Base-by-base conservation (phyloP, 345 rosid genomes). In the Eucalyptus pauciflora region DNA sequence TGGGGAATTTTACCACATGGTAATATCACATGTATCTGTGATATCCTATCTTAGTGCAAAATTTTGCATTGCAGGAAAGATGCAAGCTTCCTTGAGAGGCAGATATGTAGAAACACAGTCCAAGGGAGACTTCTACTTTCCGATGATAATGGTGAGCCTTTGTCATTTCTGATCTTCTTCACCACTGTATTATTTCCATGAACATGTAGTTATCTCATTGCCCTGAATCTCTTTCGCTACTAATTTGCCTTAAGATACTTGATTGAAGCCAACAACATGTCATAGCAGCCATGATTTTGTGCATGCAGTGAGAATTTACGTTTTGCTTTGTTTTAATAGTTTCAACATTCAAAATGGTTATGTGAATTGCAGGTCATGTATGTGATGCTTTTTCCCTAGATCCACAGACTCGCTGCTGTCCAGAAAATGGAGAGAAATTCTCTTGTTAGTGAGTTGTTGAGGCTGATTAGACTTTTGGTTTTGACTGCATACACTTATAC, bases 91-190 rank as follows among this genome's bases (percentile, higher is more conserved):
- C 93, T 81, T 56, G 96, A 93, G 58, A 91, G 87, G 48, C 91
- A 86, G 16, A 90, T 88, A 81, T 96, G 99, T 88, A 96, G 95
- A 93, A 96, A 92, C 89, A 97, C 99, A 46, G 94, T 96, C 27
- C 98, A 96, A 90, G 99, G 99, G 89, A 97, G 99, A 92, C 95
- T 93, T 50, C 81, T 96, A 87, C 92, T 96, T n/a, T 96, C 99
- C 11, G 99, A 96, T 90, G 97, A 97, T 89, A 94, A 92, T 62
- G 99, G 98, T 95, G 80, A 88, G 93, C 45, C 24, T 64, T 81
- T 89, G 27, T 45, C 56, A 33, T 87, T 27, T 10, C 69, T 25
- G 58, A 58, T 12, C 86, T 79, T 89, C 49, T 12, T 45, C 54
- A 4, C 80, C 62, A 87, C 27, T 9, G 33, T 88, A 12, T 49